Conservation (phyloP, 768 basidiomycete species). For the Peribolospora kevripleyi region DNA sequence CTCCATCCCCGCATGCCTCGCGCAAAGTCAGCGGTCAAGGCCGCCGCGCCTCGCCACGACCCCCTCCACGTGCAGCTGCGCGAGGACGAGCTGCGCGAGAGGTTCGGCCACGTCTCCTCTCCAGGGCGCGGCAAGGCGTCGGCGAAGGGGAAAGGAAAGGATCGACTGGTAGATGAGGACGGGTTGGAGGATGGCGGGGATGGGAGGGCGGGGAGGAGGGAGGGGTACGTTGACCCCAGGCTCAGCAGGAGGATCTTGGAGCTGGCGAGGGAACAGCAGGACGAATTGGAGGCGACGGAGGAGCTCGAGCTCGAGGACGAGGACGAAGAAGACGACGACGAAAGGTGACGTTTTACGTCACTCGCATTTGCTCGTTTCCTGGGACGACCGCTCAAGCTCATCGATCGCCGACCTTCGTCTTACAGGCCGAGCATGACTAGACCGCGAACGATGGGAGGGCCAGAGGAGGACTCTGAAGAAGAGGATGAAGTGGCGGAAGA, state of each 20-base stretch:
- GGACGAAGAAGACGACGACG: slow-evolving; percentile 29
- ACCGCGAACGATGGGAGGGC: slow-evolving; percentile 12
- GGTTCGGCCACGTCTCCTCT: slow-evolving; percentile 33
- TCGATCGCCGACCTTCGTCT: slow-evolving; percentile 10
- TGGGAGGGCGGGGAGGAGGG: slow-evolving; percentile 34
- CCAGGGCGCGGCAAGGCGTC: slow-evolving; percentile 31
- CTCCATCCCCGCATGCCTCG: no score
- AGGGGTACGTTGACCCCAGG: slow-evolving; percentile 22
- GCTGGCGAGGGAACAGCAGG: slow-evolving; percentile 76
- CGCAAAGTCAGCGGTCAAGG: neutral
- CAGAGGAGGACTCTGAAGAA: slow-evolving; percentile 29
- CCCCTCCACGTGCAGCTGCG: slow-evolving; percentile 64
- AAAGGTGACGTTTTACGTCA: slow-evolving; percentile 15
- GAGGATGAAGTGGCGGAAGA: slow-evolving; percentile 32
- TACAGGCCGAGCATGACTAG: slow-evolving; percentile 11
- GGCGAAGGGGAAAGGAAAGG: slow-evolving; percentile 34
- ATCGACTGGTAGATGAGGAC: slow-evolving; percentile 26
- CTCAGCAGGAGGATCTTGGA: slow-evolving; percentile 46
- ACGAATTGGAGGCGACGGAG: slow-evolving; percentile 19
- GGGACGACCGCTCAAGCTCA: slow-evolving; percentile 12
- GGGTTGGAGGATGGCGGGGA: neutral
- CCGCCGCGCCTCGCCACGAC: slow-evolving; percentile 35
- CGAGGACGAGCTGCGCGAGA: slow-evolving; percentile 48
- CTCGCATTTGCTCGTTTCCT: slow-evolving; percentile 19
- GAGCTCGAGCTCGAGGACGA: slow-evolving; percentile 28